Percentiles rank a stretch among this genome's conserved stretches.
phyloP scores from a whole-genome alignment of 371 early-diverging fungal genomes.

The Circinella umbellata region DNA sequence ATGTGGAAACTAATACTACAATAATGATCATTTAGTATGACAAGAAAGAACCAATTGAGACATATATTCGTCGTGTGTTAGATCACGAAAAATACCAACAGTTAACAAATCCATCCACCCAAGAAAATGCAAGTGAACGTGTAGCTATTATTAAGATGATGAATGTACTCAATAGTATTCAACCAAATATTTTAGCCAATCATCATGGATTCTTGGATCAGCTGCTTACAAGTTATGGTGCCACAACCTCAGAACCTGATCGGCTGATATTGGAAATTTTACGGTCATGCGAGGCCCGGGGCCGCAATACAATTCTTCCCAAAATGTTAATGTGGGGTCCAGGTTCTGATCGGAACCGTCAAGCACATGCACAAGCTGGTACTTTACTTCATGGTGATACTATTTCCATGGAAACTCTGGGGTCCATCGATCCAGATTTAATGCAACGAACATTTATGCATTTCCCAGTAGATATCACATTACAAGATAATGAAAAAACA shows the following conservation, averaged over 20 bases:
- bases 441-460: constrained; percentile 70
- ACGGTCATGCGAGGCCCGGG: constrained; percentile 54
- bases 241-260: constrained; percentile 55
- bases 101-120: constrained; percentile 33
- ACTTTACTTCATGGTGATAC: constrained; percentile 36
- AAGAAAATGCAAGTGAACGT: constrained; percentile 28
- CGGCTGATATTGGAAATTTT: constrained; percentile 55
- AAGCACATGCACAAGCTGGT: constrained; percentile 47
- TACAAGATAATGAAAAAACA: not conserved
- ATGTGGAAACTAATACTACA: not conserved
- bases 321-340: constrained; percentile 63
- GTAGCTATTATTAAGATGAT: constrained; percentile 53
- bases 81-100: constrained; percentile 40
- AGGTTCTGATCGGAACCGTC: constrained; percentile 53
- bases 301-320: constrained; percentile 45
- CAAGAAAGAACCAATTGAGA: constrained; percentile 45
- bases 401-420: constrained; percentile 61
- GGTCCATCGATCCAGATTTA: constrained; percentile 63
- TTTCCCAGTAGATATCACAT: constrained; percentile 48
- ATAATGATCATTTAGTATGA: constrained; percentile 19
- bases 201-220: constrained; percentile 54
- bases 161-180: constrained; percentile 48
- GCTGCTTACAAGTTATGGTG: constrained; percentile 61
- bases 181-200: constrained; percentile 45
- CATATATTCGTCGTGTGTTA: constrained; percentile 44